Evolutionary conservation across 1,139 yeast species (phyloP), one percentile per base, ranked within the genome.

Genomic region (Kodamaea sp.): DNA sequence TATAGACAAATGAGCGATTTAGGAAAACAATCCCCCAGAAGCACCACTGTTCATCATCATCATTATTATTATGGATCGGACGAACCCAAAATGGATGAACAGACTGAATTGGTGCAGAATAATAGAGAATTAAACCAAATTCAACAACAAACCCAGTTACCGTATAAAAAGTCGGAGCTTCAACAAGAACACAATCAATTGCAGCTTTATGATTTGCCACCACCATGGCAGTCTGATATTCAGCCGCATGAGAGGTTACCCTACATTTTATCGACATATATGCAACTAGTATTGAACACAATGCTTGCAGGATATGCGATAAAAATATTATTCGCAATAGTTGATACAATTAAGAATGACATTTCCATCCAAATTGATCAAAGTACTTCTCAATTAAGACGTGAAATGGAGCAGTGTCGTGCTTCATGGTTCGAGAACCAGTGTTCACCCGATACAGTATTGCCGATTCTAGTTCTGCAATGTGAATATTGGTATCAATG

Each of bases 401-500:
- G 69, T 15, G 73, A 70, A 34, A 68, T 73, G 7, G 73, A 67
- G 24, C 63, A 63, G 27, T 83, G 90, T 54, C 58, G 70, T 12
- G 59, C 73, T 25, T 61, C 73, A 8, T 84, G 77, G 54, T 44
- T 59, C 31, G 76, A 68, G 9, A 84, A 83, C 55, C 61, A 67
- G 29, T 84, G 92, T 54, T 65, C 65, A 15, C 81, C 82, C 2
- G 78, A 67, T 4, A 60, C 67, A 3, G 61, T 78, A n/a, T 80
- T 74, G 0, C 85, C 89, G 0, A 83, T 81, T 2, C 53, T 83
- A 38, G 79, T 74, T 43, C 61, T 62, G 12, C 67, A 70, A 31
- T 84, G 92, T 55, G 65, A 67, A 23, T 67, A 70, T 42, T 84
- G 86, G 86, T 68, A 67, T 40, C 68, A 72, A 38, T 82, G 90